A percentile compares a stretch with the other conserved stretches of the same genome.
Conservation (phyloP, 2,329 filamentous ascomycete species). For the Xylariaceae sp. region DNA sequence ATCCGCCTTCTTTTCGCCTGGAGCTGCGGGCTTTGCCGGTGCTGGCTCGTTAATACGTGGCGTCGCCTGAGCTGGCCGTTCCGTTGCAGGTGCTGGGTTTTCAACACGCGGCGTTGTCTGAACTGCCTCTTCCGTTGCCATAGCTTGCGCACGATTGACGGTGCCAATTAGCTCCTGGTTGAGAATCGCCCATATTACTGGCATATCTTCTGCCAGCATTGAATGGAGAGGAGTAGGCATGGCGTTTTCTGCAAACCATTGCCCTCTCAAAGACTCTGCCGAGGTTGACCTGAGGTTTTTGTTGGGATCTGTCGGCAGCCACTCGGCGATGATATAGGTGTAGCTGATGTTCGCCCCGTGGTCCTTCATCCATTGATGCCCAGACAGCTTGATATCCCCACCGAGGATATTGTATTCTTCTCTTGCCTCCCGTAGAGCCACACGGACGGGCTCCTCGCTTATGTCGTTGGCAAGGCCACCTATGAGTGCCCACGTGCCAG, state of each 20-base stretch:
- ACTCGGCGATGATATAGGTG: slow-evolving; percentile 13
- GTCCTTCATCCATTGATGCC: slow-evolving; percentile 1
- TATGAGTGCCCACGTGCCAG: slow-evolving; percentile 5
- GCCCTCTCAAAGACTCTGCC: neutral
- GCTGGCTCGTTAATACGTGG: no score
- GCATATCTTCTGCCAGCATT: no score
- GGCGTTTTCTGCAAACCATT: slow-evolving; percentile 7
- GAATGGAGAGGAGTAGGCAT: no score
- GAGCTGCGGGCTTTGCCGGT: no score
- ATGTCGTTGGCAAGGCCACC: neutral
- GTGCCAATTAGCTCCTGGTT: no score
- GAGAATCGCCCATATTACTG: no score
- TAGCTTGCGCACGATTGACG: no score
- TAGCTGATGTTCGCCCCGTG: slow-evolving; percentile 13
- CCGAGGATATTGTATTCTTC: slow-evolving; percentile 5
- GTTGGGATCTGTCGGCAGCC: slow-evolving; percentile 1
- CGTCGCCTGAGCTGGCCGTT: no score
- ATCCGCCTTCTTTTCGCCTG: no score
- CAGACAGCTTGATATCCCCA: slow-evolving; percentile 1
- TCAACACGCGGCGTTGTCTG: no score
- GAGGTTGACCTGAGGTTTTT: neutral
- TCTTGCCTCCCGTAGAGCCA: neutral
- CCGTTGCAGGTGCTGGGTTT: no score
- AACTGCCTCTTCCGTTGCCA: no score
- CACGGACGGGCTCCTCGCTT: neutral